Evolutionary conservation across 257 asterid genomes (phyloP), one percentile per base, ranked within the genome.

Genomic region (Rehmannia glutinosa): DNA sequence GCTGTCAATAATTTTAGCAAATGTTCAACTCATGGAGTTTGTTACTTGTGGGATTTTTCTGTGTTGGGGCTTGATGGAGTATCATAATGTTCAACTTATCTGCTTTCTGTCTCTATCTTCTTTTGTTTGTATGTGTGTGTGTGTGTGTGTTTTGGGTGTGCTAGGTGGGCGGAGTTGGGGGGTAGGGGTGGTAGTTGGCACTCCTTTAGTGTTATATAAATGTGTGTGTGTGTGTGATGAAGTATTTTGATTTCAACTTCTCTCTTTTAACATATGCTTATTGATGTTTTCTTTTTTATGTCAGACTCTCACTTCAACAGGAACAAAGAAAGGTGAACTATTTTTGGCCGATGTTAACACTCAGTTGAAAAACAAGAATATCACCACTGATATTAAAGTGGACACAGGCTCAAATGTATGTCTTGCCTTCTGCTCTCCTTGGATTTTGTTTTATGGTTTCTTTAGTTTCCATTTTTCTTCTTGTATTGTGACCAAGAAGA

Each of bases 271-370:
- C 20, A 8, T 24, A 13, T 7, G 24, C 28, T 45, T 33, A 36
- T 11, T 38, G 30, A 8, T 6, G 36, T 11, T 36, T 47, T 63
- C 49, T 8, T 41, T 56, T 27, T 42, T 49, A 13, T n/a, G n/a
- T 36, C 80, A 85, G 91, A 73, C 70, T 57, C 80, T 85, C 59
- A 83, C 84, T 59, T 78, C 89, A 57, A 60, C 83, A 0, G 92
- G 89, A 55, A 70, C 87, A 12, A 85, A 85, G 81, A 85, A 83
- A 73, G 89, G 87, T 61, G 92, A 85, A 11, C 60, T 85, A 25
- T 85, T 85, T 73, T 43, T 85, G 76, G 89, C 92, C 50, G 89
- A 85, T 80, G 78, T 85, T 15, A 85, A 66, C 73, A 82, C 92
- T 25, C 89, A 80, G 71, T 63, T 83, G 84, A 85, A 83, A 78